These are phyloP conservation scores for Schizothecium vesticola DNA, from an alignment of 495 filamentous ascomycete genomes.

Conservation along the genomic window DNA sequence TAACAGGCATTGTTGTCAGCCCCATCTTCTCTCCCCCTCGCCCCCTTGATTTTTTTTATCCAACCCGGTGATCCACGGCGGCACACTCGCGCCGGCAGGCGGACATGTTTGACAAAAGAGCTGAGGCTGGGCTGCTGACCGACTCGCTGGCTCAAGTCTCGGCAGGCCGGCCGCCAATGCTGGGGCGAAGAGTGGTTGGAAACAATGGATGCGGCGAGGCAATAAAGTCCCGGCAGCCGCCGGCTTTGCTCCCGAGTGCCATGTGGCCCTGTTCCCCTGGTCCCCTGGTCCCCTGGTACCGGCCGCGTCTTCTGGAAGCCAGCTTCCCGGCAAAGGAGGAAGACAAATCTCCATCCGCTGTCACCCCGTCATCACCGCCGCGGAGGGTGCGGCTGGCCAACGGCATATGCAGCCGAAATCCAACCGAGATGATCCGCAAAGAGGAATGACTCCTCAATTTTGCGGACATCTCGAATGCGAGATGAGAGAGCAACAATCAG, in stretches of 20 bases:
- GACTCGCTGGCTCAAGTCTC: neutral
- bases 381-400: neutral
- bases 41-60: neutral
- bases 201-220: neutral
- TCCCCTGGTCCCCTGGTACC: neutral
- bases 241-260: neutral
- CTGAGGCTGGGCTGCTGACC: neutral
- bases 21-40: neutral
- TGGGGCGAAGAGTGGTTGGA: neutral
- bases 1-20: neutral
- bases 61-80: neutral
- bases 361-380: neutral
- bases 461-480: neutral
- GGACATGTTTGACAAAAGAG: neutral
- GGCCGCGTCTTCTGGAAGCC: neutral
- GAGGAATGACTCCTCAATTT: neutral
- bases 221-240: neutral
- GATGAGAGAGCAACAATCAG: neutral
- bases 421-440: neutral
- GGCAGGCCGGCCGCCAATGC: neutral
- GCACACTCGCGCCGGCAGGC: neutral
- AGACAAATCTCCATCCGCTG: neutral
- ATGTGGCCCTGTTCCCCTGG: neutral
- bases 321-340: neutral
- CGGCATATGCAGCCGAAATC: neutral